Percentiles rank a stretch among this genome's conserved stretches.
These are phyloP conservation scores for Stenocarpella maydis DNA, from an alignment of 2,329 filamentous ascomycete genomes.

Conservation along the genomic window DNA sequence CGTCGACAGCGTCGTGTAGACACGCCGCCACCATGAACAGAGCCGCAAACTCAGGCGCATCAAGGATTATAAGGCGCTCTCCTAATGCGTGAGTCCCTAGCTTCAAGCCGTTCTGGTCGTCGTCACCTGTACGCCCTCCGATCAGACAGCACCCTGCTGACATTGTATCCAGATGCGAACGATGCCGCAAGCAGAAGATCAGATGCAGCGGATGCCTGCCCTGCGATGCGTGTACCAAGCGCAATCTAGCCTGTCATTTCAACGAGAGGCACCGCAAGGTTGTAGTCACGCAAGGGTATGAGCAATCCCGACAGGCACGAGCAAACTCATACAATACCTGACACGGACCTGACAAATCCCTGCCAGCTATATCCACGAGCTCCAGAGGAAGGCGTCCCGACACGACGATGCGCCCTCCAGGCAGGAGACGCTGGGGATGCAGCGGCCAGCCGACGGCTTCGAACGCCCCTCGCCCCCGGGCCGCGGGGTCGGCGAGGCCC, in stretches of 20 bases:
- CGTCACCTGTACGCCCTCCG: not conserved
- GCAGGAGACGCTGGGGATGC: not conserved
- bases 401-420: not conserved
- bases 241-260: conserved; percentile 51
- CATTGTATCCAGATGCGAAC: conserved; percentile 47
- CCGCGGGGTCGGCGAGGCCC: not conserved
- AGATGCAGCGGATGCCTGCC: conserved; percentile 52
- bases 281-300: conserved; percentile 56
- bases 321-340: too few species aligned
- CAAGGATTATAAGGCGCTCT: not conserved
- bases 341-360: not conserved
- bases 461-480: not conserved
- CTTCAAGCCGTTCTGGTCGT: too few species aligned
- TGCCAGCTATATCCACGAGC: conserved; percentile 6
- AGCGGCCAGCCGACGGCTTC: not conserved
- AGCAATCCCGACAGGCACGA: not conserved
- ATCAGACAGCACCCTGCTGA: conserved; percentile 13
- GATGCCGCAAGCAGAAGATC: conserved; percentile 56
- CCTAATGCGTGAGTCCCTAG: conserved; percentile 8
- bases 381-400: not conserved
- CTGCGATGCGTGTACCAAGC: conserved; percentile 53
- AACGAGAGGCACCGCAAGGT: conserved; percentile 57
- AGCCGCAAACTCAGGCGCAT: not conserved
- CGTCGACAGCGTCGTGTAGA: not conserved
- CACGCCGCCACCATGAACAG: not conserved